phyloP scores from a whole-genome alignment of 148 eudicot species.

The Rheum nobile region DNA sequence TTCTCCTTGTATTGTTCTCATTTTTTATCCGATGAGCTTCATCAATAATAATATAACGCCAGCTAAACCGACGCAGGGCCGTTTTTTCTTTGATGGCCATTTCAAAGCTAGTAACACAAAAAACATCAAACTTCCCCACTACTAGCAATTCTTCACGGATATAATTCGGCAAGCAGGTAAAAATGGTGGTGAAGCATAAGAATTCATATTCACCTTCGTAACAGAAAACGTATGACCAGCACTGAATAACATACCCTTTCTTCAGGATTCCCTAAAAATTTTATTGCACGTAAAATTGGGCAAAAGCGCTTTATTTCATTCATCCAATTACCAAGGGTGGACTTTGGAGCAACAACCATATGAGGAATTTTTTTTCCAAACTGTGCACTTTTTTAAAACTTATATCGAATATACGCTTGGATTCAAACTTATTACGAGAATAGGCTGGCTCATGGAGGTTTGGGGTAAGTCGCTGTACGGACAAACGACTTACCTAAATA shows the following conservation, averaged over 20 bases:
- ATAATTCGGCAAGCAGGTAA: slow-evolving; percentile 39
- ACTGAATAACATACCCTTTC: slow-evolving; percentile 55
- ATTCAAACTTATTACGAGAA: too few species aligned
- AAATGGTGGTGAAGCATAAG: neutral
- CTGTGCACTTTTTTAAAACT: too few species aligned
- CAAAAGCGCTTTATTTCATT: slow-evolving; percentile 96
- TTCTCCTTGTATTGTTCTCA: slow-evolving; percentile 69
- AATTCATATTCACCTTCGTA: neutral
- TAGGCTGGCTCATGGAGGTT: too few species aligned
- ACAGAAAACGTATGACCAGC: neutral
- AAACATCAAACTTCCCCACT: slow-evolving; percentile 98
- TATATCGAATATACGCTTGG: too few species aligned
- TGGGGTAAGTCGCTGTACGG: too few species aligned
- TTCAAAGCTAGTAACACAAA: slow-evolving; percentile 97
- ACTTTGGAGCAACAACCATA: slow-evolving; percentile 99
- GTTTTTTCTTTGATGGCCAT: slow-evolving; percentile 95
- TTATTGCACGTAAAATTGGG: slow-evolving; percentile 76
- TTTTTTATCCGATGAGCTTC: slow-evolving; percentile 99
- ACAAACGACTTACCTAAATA: too few species aligned
- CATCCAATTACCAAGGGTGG: slow-evolving; percentile 99
- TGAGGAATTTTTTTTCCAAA: too few species aligned
- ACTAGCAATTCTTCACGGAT: slow-evolving; percentile 78
- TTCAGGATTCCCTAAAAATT: slow-evolving; percentile 89
- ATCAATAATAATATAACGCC: slow-evolving; percentile 97
- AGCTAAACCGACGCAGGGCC: slow-evolving; percentile 76